phyloP scores from a whole-genome alignment of 352 stramenopile species.

The Pythium graminicola region DNA sequence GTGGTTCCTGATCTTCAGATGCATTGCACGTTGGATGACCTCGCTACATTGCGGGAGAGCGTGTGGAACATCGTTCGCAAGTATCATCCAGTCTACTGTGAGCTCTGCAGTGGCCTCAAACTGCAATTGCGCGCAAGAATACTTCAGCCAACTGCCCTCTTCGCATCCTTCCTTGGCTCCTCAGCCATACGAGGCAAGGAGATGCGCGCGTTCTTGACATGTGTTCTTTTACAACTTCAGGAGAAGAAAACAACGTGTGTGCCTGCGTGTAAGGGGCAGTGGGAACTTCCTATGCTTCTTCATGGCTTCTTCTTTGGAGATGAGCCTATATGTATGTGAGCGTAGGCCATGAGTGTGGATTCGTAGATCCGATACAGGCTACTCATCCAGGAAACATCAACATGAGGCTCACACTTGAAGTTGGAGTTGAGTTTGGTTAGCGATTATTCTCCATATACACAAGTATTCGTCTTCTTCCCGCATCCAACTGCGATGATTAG shows the following conservation, averaged over 20 bases:
- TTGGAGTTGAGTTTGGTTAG: no score
- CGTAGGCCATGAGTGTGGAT: no score
- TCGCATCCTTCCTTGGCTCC: slow-evolving; percentile 4
- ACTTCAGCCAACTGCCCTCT: not conserved
- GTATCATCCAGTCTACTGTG: slow-evolving; percentile 33
- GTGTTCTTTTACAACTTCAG: slow-evolving; percentile 1
- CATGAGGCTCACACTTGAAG: no score
- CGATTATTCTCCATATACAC: no score
- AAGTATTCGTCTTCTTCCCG: no score
- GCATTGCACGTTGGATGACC: slow-evolving; percentile 44
- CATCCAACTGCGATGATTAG: no score
- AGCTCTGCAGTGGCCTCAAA: slow-evolving; percentile 40
- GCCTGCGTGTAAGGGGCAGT: not conserved
- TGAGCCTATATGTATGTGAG: no score
- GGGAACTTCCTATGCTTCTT: slow-evolving; percentile 11
- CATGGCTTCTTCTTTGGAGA: slow-evolving; percentile 10
- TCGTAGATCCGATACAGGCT: no score
- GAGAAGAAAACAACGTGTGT: slow-evolving; percentile 4
- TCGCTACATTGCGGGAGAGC: slow-evolving; percentile 35
- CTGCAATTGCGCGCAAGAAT: slow-evolving; percentile 3
- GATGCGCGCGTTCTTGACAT: slow-evolving; percentile 8
- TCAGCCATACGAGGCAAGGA: slow-evolving; percentile 3
- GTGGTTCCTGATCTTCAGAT: slow-evolving; percentile 38
- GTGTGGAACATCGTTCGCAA: slow-evolving; percentile 33
- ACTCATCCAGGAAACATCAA: no score